A percentile compares a stretch with the other conserved stretches of the same genome.
phyloP scores from a whole-genome alignment of 495 filamentous ascomycete species.

The Hypoxylon lenormandii region DNA sequence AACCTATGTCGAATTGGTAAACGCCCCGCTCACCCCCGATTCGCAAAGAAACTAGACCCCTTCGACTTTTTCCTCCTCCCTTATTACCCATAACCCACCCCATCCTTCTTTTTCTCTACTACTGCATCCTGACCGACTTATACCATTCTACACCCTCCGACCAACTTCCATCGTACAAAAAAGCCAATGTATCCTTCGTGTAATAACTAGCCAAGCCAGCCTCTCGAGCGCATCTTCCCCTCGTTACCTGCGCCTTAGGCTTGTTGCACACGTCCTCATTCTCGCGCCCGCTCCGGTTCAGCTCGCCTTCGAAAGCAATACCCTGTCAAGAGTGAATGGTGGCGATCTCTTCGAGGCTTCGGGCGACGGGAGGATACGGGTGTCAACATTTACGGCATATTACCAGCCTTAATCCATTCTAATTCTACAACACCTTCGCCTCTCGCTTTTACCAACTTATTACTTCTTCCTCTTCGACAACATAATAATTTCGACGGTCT shows the following conservation, averaged over 20 bases:
- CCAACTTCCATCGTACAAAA: conserved; percentile 33
- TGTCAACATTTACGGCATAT: conserved; percentile 30
- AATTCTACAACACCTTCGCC: conserved; percentile 25
- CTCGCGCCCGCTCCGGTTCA: conserved; percentile 12
- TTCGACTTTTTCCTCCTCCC: conserved; percentile 37
- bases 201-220: conserved; percentile 38
- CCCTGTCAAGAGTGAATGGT: conserved; percentile 37
- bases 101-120: conserved; percentile 31
- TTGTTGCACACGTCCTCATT: conserved; percentile 12
- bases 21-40: conserved; percentile 50
- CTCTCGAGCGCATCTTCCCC: conserved; percentile 38
- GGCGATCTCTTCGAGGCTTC: conserved; percentile 32
- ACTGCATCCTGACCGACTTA: conserved; percentile 39
- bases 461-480: conserved; percentile 30
- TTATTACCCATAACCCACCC: conserved; percentile 47
- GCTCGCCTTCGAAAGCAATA: conserved; percentile 13
- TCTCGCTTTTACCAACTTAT: conserved; percentile 37
- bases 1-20: conserved; percentile 41
- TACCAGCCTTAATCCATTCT: conserved; percentile 28
- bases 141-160: conserved; percentile 41
- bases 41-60: conserved; percentile 24
- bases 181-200: conserved; percentile 45
- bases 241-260: conserved; percentile 39
- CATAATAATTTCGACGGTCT: conserved; percentile 18
- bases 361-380: conserved; percentile 49